A percentile compares a stretch with the other conserved stretches of the same genome.
phyloP scores from a whole-genome alignment of 208 protist species.

The Acanthamoeba healyi region DNA sequence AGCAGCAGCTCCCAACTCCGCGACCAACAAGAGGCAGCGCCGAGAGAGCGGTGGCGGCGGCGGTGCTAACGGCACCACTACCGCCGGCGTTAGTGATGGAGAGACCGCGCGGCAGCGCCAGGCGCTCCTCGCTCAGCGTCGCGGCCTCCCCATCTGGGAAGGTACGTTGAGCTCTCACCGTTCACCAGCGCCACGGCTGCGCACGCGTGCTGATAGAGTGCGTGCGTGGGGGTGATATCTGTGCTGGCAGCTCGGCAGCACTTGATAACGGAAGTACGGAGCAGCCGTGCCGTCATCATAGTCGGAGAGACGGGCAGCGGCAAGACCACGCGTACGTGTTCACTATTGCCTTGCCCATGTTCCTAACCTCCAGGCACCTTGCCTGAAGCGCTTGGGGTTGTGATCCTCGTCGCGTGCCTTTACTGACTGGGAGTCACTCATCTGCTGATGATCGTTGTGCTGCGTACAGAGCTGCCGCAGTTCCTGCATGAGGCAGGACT shows the following conservation, averaged over 20 bases:
- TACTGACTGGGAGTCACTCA: background rate
- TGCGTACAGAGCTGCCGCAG: slow-evolving; percentile 93
- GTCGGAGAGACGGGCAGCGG: slow-evolving; percentile 57
- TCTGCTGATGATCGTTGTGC: too few species aligned
- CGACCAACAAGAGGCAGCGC: too few species aligned
- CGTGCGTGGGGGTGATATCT: background rate
- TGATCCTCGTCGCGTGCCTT: background rate
- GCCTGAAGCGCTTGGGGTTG: too few species aligned
- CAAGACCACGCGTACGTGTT: slow-evolving; percentile 52
- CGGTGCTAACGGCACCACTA: too few species aligned
- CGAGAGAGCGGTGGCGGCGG: too few species aligned
- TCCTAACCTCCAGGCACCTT: too few species aligned
- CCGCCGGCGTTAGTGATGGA: too few species aligned
- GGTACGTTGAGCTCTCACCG: background rate
- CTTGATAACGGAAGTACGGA: slow-evolving; percentile 3
- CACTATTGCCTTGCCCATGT: background rate
- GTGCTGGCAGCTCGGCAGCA: background rate
- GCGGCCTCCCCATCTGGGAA: slow-evolving; percentile 26
- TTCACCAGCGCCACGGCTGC: background rate
- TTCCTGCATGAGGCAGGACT: slow-evolving; percentile 93
- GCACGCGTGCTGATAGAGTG: background rate
- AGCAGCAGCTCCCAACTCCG: too few species aligned
- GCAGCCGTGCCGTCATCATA: background rate
- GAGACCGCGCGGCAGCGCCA: background rate
- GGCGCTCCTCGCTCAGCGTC: background rate